Evolutionary conservation across 164 flowering plant genomes (phyloP).

Genomic region (Euptelea pleiosperma): DNA sequence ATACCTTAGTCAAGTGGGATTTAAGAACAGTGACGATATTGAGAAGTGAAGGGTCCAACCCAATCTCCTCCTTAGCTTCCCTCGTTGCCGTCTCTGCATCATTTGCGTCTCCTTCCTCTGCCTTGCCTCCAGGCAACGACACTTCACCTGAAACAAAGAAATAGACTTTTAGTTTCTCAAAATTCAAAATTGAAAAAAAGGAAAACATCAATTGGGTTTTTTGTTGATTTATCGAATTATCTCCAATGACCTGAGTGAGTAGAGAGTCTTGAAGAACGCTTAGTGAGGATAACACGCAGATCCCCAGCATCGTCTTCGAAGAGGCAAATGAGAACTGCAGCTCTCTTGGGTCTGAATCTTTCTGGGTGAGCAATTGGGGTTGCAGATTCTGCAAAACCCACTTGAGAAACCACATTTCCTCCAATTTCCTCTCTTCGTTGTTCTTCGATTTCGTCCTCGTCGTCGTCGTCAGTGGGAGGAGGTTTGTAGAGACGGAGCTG

Average conservation of each 20-base stretch:
- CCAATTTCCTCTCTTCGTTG: conserved; percentile 32
- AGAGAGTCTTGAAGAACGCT: conserved; percentile 54
- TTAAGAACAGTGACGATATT: conserved; percentile 67
- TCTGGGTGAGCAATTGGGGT: conserved; percentile 41
- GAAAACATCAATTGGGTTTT: background rate
- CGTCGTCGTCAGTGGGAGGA: conserved; percentile 32
- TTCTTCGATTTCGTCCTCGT: conserved; percentile 37
- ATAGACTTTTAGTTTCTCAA: background rate
- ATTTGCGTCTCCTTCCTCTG: conserved; percentile 74
- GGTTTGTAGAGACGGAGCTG: conserved; percentile 76
- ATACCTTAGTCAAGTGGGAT: conserved; percentile 84
- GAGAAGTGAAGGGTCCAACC: conserved; percentile 84
- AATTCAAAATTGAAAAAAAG: background rate
- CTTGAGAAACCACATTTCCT: conserved; percentile 54
- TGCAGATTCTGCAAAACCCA: conserved; percentile 72
- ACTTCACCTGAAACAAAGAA: conserved; percentile 67
- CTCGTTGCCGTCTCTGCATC: conserved; percentile 76
- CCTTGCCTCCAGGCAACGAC: conserved; percentile 87
- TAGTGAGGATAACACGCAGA: conserved; percentile 55
- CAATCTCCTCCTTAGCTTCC: conserved; percentile 94
- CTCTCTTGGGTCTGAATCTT: conserved; percentile 53
- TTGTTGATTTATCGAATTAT: background rate
- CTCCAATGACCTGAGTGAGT: conserved; percentile 49
- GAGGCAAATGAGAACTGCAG: conserved; percentile 54
- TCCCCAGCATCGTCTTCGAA: conserved; percentile 51